phyloP scores from a whole-genome alignment of 495 filamentous ascomycete species.

The Xylaria grammica region DNA sequence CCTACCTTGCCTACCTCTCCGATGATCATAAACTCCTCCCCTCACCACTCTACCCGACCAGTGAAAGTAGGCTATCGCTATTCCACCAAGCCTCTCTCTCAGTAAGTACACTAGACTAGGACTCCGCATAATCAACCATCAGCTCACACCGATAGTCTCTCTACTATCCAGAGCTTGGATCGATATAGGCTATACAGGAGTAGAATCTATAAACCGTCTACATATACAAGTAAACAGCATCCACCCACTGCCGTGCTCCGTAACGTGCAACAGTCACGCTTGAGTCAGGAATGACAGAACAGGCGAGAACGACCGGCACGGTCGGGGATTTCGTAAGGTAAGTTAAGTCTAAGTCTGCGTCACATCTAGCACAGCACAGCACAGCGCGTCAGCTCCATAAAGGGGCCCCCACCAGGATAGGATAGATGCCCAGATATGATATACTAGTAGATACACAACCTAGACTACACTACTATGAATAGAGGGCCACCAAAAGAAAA shows the following conservation, averaged over 20 bases:
- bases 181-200: no score
- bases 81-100: neutral
- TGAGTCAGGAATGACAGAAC: no score
- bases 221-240: no score
- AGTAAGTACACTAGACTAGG: neutral
- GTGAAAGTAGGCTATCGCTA: neutral
- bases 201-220: no score
- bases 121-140: neutral
- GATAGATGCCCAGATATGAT: no score
- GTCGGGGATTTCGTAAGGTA: neutral
- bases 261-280: no score
- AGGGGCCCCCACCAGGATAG: neutral
- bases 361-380: no score
- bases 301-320: neutral
- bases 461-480: no score
- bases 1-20: no score
- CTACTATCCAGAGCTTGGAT: neutral
- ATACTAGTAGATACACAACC: no score
- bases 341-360: conserved; percentile 9
- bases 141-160: conserved; percentile 15
- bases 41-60: conserved; percentile 1
- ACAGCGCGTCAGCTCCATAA: conserved; percentile 15
- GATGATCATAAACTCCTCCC: conserved; percentile 14
- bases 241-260: no score
- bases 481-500: no score